Base-by-base conservation (phyloP, 1,139 yeast species). In the Suhomyces ambrosiae region DNA sequence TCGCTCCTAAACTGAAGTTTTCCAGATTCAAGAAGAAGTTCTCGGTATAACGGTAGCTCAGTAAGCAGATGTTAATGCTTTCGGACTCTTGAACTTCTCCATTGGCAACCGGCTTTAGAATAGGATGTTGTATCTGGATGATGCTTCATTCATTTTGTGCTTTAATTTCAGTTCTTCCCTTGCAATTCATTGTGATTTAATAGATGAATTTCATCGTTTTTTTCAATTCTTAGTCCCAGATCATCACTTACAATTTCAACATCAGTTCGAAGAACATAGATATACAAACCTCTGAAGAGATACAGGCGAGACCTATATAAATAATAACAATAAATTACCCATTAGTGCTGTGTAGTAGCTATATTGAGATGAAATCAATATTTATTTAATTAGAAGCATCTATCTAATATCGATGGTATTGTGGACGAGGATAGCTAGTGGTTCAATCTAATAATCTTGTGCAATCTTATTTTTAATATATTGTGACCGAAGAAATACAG, bases 401-500 rank as follows among this genome's bases (percentile, higher is more conserved):
- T n/a, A n/a, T n/a, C n/a, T n/a, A n/a, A n/a, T n/a, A n/a, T n/a
- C n/a, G n/a, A n/a, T n/a, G n/a, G n/a, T n/a, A n/a, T n/a, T n/a
- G n/a, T n/a, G n/a, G n/a, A n/a, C n/a, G n/a, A n/a, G n/a, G n/a
- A n/a, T n/a, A n/a, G n/a, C n/a, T n/a, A n/a, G n/a, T n/a, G n/a
- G n/a, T n/a, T n/a, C n/a, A n/a, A n/a, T n/a, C n/a, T n/a, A n/a
- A n/a, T n/a, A n/a, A n/a, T n/a, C n/a, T n/a, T n/a, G n/a, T n/a
- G n/a, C 24, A 6, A n/a, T 23, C 11, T 23, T 7, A 23, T 23
- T 24, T 5, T 33, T 33, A 49, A 24, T 40, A 47, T 4, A 67
- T 48, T 1, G 71, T 66, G 16, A 68, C 53, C 10, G 65, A 51
- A 23, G 67, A 55, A 4, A 69, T 56, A 32, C 62, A 57, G 13